Evolutionary conservation across 176 grass and related monocot genomes (phyloP), one percentile per base, ranked within the genome.

Genomic region (Lolium multiflorum): DNA sequence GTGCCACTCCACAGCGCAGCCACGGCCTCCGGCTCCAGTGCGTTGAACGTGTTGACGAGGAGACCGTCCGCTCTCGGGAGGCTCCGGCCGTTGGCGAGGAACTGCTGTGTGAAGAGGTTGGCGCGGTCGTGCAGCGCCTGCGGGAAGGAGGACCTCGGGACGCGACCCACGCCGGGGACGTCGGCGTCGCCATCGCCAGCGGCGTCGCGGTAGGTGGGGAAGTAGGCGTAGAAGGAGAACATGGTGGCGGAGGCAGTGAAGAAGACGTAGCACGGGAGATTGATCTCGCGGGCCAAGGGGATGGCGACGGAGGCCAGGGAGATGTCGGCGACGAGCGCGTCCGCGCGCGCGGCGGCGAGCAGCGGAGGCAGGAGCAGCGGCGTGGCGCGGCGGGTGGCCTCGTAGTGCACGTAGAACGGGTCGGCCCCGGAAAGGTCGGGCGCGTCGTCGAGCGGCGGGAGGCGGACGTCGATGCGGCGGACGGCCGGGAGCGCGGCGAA

Each of bases 361-460:
- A 92, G 71, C 22, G 37, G 68, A 13, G 12, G 51, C 24, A 75
- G 47, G 62, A 94, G 69, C 13, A 87, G 82, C 26, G 84, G 92
- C 14, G 79, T 84, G 0, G 95, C 92, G n/a, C 85, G 83, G 58
- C 92, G 82, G 1, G 94, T 74, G 25, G 77, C 63, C 68, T 90
- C 87, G 87, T 86, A 94, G 2, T 83, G 89, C 58, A 81, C 78
- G 5, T 81, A 38, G 78, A 97, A 97, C 1, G 92, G 95, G 58
- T 97, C 95, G 41, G 57, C 38, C n/a, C 16, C 38, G 0, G 49
- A 22, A 56, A 87, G 63, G 17, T 56, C 88, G 5, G 90, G 73
- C 0, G 52, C 58, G 41, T 91, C 86, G 58, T 88, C 77, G 44
- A 90, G n/a, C 49, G 55, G 37, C 16, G 86, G 71, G 5, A 97